Conservation (phyloP, 768 basidiomycete species). For the Serendipita sp. region DNA sequence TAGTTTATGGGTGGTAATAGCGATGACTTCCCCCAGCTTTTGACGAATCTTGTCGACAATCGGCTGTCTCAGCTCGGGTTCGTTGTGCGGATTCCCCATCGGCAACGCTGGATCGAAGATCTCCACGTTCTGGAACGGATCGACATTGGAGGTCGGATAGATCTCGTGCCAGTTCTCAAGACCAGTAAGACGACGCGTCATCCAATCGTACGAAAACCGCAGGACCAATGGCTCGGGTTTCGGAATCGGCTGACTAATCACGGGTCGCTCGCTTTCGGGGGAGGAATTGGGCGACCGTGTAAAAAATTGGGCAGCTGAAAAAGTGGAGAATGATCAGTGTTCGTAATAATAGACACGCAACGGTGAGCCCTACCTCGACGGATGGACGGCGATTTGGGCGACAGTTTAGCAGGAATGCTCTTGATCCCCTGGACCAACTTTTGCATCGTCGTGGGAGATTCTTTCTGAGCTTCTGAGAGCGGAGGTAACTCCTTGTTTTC, state of each 20-base stretch:
- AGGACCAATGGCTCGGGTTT: background rate
- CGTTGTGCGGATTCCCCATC: background rate
- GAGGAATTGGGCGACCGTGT: background rate
- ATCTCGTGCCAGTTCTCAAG: background rate
- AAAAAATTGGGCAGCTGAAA: background rate
- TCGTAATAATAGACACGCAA: no score
- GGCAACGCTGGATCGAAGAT: background rate
- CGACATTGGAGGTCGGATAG: background rate
- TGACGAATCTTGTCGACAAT: background rate
- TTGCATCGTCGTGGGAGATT: background rate
- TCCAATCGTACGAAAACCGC: background rate
- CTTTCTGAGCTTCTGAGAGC: background rate
- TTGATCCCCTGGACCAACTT: background rate
- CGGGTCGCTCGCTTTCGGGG: background rate
- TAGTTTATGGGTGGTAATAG: background rate
- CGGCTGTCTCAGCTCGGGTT: background rate
- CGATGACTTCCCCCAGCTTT: background rate
- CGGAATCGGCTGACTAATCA: background rate
- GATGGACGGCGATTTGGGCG: background rate
- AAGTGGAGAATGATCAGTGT: background rate
- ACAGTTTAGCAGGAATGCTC: background rate
- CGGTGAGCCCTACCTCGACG: background rate
- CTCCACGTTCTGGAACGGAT: background rate
- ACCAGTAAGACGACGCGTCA: background rate
- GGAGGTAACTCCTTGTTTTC: background rate